phyloP scores from a whole-genome alignment of 371 early-diverging fungal genomes.

The Apophysomyces elegans region DNA sequence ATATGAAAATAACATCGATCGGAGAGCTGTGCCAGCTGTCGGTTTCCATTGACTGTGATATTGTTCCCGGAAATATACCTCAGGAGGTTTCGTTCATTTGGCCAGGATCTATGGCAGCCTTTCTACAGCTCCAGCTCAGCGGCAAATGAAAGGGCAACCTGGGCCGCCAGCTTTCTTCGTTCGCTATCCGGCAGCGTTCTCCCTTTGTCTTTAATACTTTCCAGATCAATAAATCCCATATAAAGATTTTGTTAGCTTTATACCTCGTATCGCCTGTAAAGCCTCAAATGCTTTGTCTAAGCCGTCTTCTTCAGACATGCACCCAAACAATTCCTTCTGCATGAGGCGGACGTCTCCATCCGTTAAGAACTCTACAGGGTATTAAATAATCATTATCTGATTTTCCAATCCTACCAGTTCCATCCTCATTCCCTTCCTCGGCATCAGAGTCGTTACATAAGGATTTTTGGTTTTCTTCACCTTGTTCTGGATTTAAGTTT shows the following conservation, averaged over 20 bases:
- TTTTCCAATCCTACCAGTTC: slow-evolving; percentile 8
- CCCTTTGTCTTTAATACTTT: slow-evolving; percentile 55
- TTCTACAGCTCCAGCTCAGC: slow-evolving; percentile 44
- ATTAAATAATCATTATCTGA: neutral
- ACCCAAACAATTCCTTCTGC: slow-evolving; percentile 61
- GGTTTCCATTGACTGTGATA: no score
- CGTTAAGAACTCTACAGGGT: slow-evolving; percentile 38
- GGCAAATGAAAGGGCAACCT: slow-evolving; percentile 71
- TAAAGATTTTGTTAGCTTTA: neutral
- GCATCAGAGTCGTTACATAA: slow-evolving; percentile 13
- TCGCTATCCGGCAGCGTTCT: slow-evolving; percentile 61
- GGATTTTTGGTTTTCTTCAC: slow-evolving; percentile 8
- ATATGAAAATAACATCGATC: no score
- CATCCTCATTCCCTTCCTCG: slow-evolving; percentile 9
- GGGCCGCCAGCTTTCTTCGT: slow-evolving; percentile 64
- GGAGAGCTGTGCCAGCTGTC: no score
- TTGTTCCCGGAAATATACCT: no score
- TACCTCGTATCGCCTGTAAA: slow-evolving; percentile 64
- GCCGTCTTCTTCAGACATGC: slow-evolving; percentile 69
- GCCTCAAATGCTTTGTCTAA: slow-evolving; percentile 61
- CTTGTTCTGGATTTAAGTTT: slow-evolving; percentile 8
- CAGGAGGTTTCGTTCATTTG: no score
- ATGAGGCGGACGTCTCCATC: slow-evolving; percentile 53
- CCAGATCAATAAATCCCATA: neutral
- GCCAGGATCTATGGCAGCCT: neutral